Base-by-base conservation (phyloP, 2,329 filamentous ascomycete species). In the Alternaria sp. region DNA sequence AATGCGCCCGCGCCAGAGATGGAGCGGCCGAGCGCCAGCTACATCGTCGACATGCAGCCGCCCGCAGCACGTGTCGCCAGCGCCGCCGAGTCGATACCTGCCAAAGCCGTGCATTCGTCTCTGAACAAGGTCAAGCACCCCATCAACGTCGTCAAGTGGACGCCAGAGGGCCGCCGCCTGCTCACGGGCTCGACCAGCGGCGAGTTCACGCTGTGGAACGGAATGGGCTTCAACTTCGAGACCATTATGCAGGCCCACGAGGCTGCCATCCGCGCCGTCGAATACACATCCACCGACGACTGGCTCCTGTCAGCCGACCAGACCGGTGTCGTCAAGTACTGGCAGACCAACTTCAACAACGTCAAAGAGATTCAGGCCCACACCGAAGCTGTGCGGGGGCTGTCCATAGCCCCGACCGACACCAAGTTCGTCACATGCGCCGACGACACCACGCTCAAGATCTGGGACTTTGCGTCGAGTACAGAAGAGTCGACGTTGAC, bases 301-400 rank as follows among this genome's bases (percentile, higher is more conserved):
- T 99, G 96, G 95, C 86, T 99, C 12, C 88, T 99, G 57, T 98
- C 96, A 8, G 94, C 93, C 57, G 96, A 98, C 77, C 94, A 98
- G 79, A 93, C 96, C 71, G 96, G 96, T 60, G 87, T 96, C 66
- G 91, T 99, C 81, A 98, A 98, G 83, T 99, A 99, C 82, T 98
- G 95, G 93, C 93, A 97, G 80, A 93, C 95, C 30, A 99, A 98
- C 79, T 97, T 99, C 83, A 98, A 99, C 85, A 97, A 98, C 74
- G 93, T 98, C 63, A 93, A 98, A 80, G 94, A 93, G 57, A 93
- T 99, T 57, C 90, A 94, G 76, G 96, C 93, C 7, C 96, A 98
- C 77, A 88, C 89, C 52, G 93, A 97, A 76, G 91, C 95, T 6
- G 92, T 99, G 65, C 87, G 96, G 72, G 96, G 97, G 74, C 84